A percentile compares a stretch with the other conserved stretches of the same genome.
These are phyloP conservation scores for Ophiostoma sp. DNA, from an alignment of 2,329 filamentous ascomycete genomes.

Conservation along the genomic window DNA sequence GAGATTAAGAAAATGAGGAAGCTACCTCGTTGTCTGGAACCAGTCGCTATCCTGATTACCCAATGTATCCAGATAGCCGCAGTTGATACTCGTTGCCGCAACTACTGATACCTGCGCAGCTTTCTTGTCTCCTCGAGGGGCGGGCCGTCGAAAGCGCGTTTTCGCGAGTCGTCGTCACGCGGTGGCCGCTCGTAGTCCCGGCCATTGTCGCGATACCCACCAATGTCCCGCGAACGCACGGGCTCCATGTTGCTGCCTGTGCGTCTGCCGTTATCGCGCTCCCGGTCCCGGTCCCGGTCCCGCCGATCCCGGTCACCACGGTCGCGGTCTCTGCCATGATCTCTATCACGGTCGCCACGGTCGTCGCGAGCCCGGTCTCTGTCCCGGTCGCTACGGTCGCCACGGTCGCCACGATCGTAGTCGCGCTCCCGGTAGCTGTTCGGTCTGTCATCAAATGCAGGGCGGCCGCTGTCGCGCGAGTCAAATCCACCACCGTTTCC, in stretches of 20 bases:
- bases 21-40: background rate
- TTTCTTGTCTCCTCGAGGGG: slow-evolving; percentile 73
- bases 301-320: slow-evolving; percentile 13
- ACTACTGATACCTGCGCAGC: slow-evolving; percentile 57
- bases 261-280: slow-evolving; percentile 39
- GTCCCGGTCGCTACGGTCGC: slow-evolving; percentile 37
- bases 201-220: slow-evolving; percentile 25
- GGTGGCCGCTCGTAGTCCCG: slow-evolving; percentile 51
- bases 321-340: slow-evolving; percentile 39
- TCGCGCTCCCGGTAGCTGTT: slow-evolving; percentile 47
- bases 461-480: slow-evolving; percentile 34
- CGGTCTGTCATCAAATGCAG: slow-evolving; percentile 36
- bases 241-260: slow-evolving; percentile 32
- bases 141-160: slow-evolving; percentile 71
- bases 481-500: slow-evolving; percentile 43
- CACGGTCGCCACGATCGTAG: slow-evolving; percentile 34
- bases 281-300: slow-evolving; percentile 13
- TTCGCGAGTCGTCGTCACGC: slow-evolving; percentile 52
- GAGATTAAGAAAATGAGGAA: slow-evolving; percentile 6
- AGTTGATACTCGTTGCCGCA: slow-evolving; percentile 22
- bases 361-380: slow-evolving; percentile 33
- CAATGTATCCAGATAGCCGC: background rate
- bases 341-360: slow-evolving; percentile 34
- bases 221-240: slow-evolving; percentile 28
- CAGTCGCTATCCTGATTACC: background rate